A percentile compares a stretch with the other conserved stretches of the same genome.
Evolutionary conservation across 768 basidiomycete genomes (phyloP).

Genomic region (Trametes elegans): DNA sequence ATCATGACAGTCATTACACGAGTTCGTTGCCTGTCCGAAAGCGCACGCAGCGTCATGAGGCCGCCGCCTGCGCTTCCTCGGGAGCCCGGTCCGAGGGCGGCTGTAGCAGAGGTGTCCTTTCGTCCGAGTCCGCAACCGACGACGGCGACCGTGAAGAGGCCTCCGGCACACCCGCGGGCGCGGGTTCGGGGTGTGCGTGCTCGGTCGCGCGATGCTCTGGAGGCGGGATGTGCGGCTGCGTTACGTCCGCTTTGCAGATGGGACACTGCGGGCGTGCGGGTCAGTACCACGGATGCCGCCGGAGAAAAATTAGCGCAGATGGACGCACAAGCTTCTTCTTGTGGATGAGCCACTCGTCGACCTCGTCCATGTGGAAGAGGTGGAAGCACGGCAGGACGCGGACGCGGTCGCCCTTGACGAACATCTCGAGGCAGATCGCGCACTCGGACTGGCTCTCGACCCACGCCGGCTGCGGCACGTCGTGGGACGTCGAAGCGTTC

Average conservation of each 20-base stretch:
- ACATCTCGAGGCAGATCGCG: constrained; percentile 89
- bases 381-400: constrained; percentile 93
- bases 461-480: constrained; percentile 54
- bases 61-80: too few relatives aligned
- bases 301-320: background rate
- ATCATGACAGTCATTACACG: too few relatives aligned
- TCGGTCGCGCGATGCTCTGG: background rate
- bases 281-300: background rate
- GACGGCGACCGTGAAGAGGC: too few relatives aligned
- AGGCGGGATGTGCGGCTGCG: constrained; percentile 37
- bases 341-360: constrained; percentile 90
- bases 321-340: constrained; percentile 85
- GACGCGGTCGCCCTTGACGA: constrained; percentile 84
- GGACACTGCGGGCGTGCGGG: constrained; percentile 60
- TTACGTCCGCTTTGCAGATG: constrained; percentile 91
- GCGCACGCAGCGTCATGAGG: too few relatives aligned
- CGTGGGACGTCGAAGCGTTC: constrained; percentile 23
- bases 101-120: too few relatives aligned
- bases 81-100: too few relatives aligned
- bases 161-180: too few relatives aligned
- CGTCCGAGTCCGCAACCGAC: too few relatives aligned
- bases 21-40: too few relatives aligned
- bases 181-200: too few relatives aligned
- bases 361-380: constrained; percentile 89
- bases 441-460: constrained; percentile 85